These are phyloP conservation scores for Geotrichum candidum DNA, from an alignment of 1,139 yeast genomes.

Conservation along the genomic window DNA sequence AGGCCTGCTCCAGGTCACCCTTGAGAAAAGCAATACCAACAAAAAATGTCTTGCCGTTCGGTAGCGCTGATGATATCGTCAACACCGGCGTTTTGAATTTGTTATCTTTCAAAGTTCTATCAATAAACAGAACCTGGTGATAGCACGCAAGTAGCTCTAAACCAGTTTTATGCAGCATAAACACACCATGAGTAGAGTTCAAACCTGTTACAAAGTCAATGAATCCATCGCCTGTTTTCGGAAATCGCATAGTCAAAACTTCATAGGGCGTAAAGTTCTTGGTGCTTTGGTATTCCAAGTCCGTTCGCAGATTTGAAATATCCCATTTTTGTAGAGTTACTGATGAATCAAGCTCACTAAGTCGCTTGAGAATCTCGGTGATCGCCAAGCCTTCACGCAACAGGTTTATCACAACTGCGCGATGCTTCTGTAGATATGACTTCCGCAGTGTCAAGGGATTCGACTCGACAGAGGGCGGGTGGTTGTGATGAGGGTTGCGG, in stretches of 20 bases:
- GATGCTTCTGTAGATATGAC: neutral
- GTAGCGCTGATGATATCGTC: neutral
- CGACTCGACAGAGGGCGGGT: neutral
- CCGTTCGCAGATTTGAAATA: neutral
- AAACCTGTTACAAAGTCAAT: neutral
- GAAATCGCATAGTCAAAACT: conserved; percentile 3
- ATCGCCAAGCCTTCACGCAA: neutral
- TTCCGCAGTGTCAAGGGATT: neutral
- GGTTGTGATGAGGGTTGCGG: neutral
- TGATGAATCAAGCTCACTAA: neutral
- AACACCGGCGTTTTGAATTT: neutral
- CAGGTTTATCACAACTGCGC: neutral
- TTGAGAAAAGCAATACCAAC: neutral
- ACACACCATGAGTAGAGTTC: neutral
- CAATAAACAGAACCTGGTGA: neutral
- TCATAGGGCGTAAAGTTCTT: neutral
- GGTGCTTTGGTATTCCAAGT: neutral
- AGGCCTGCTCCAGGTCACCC: neutral
- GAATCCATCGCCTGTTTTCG: conserved; percentile 4
- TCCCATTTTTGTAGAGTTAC: neutral
- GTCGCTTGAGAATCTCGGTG: neutral
- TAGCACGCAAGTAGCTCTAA: neutral
- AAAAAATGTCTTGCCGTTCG: neutral
- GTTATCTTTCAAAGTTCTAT: neutral
- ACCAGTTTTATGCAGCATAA: neutral